Conservation (phyloP, 1,284 basidiomycete species). For the Cystobasidiaceae sp. region DNA sequence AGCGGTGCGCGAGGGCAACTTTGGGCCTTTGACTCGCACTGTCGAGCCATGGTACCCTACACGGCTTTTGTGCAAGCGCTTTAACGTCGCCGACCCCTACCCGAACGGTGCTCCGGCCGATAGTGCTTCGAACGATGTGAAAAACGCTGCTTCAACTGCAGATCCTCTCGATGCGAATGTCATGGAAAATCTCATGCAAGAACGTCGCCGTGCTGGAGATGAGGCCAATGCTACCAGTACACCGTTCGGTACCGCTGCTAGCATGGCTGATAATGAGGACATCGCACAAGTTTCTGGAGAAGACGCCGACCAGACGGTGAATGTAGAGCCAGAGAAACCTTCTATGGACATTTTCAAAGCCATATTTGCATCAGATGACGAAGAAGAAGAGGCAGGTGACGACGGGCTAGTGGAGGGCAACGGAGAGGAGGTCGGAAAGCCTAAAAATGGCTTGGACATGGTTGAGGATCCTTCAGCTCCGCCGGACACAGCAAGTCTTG, state of each 20-base stretch:
- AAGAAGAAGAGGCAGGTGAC: constrained; percentile 47
- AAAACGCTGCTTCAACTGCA: no score
- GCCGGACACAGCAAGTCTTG: constrained; percentile 15
- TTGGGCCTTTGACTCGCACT: constrained; percentile 75
- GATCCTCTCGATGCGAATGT: constrained; percentile 33
- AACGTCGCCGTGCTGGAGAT: no score
- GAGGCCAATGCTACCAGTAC: no score
- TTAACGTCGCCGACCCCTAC: constrained; percentile 80
- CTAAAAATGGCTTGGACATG: constrained; percentile 4
- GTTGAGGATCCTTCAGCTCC: constrained; percentile 6
- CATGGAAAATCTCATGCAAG: constrained; percentile 37
- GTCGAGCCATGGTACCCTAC: constrained; percentile 70
- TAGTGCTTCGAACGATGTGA: no score
- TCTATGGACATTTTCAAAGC: constrained; percentile 88
- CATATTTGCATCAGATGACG: constrained; percentile 46
- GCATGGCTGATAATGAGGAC: neutral
- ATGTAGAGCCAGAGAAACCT: constrained; percentile 74
- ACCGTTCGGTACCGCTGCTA: neutral
- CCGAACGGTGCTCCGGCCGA: constrained; percentile 53
- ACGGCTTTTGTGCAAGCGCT: constrained; percentile 83
- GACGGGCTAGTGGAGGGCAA: constrained; percentile 4
- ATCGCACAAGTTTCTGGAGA: neutral
- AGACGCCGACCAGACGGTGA: neutral
- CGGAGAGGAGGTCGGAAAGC: neutral
- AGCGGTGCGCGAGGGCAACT: constrained; percentile 80